These are phyloP conservation scores for Maudiozyma turicensis DNA, from an alignment of 805 yeast species.

Conservation along the genomic window DNA sequence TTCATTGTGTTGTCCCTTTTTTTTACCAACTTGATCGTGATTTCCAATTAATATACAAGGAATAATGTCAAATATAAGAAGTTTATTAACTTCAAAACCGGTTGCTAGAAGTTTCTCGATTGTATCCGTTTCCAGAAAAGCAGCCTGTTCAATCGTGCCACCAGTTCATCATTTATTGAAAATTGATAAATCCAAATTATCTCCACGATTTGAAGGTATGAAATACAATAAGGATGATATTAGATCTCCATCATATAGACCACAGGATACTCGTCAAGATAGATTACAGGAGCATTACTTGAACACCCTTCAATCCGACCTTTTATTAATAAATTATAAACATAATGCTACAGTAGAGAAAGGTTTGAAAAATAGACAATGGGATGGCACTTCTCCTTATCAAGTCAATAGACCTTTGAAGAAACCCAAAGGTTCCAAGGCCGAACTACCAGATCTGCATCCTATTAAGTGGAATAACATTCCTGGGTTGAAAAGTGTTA, in stretches of 20 bases:
- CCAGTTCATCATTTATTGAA: constrained; percentile 89
- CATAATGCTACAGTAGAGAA: constrained; percentile 46
- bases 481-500: constrained; percentile 60
- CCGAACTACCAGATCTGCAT: constrained; percentile 63
- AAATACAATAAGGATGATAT: constrained; percentile 63
- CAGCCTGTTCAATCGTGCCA: constrained; percentile 62
- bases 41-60: not conserved
- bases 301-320: constrained; percentile 65
- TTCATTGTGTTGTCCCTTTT: too few species aligned
- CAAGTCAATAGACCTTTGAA: constrained; percentile 72
- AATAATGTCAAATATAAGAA: not conserved
- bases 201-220: constrained; percentile 64
- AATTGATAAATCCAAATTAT: constrained; percentile 61
- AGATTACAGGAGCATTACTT: constrained; percentile 68
- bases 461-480: constrained; percentile 60
- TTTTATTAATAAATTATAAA: constrained; percentile 64
- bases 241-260: constrained; percentile 68
- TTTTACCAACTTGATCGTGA: too few species aligned
- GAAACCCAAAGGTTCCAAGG: constrained; percentile 66
- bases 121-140: constrained; percentile 32
- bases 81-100: not conserved
- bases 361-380: constrained; percentile 69
- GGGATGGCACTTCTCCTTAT: constrained; percentile 82
- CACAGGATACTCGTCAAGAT: constrained; percentile 67
- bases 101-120: constrained; percentile 16